Conservation (phyloP, 1,284 basidiomycete species). For the Cutaneotrichosporon cyanovorans region DNA sequence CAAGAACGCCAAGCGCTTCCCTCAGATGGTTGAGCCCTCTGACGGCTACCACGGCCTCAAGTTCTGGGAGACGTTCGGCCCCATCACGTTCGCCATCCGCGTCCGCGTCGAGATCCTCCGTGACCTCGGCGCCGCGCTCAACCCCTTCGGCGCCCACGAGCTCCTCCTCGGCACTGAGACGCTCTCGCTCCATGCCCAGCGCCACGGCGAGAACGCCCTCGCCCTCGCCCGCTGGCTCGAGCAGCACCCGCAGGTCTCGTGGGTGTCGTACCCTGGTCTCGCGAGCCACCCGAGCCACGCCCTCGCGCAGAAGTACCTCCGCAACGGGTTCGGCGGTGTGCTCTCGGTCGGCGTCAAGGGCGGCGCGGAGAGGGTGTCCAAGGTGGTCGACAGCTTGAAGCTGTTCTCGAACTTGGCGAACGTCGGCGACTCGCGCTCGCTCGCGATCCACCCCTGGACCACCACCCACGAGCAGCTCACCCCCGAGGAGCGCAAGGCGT, state of each 20-base stretch:
- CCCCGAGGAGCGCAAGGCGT: slow-evolving; percentile 58
- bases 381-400: slow-evolving; percentile 65
- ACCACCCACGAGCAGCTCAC: slow-evolving; percentile 57
- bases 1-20: slow-evolving; percentile 73
- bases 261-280: slow-evolving; percentile 78
- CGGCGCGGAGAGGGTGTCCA: slow-evolving; percentile 55
- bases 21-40: slow-evolving; percentile 53
- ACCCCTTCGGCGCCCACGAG: slow-evolving; percentile 75
- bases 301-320: slow-evolving; percentile 56
- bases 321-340: slow-evolving; percentile 63
- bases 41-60: slow-evolving; percentile 76
- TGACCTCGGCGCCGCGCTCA: slow-evolving; percentile 66
- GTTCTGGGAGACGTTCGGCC: slow-evolving; percentile 67
- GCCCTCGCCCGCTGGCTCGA: slow-evolving; percentile 56
- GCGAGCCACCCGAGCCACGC: slow-evolving; percentile 58
- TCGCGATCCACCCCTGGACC: slow-evolving; percentile 72
- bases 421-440: slow-evolving; percentile 69
- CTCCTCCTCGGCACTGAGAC: slow-evolving; percentile 83
- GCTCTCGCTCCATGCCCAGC: slow-evolving; percentile 59
- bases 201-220: slow-evolving; percentile 20
- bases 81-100: slow-evolving; percentile 46
- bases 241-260: slow-evolving; percentile 51
- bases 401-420: slow-evolving; percentile 70
- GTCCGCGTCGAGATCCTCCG: slow-evolving; percentile 53
- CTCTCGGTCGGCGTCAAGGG: slow-evolving; percentile 75